Base-by-base conservation (phyloP, 345 rosid genomes). In the Turnera subulata region DNA sequence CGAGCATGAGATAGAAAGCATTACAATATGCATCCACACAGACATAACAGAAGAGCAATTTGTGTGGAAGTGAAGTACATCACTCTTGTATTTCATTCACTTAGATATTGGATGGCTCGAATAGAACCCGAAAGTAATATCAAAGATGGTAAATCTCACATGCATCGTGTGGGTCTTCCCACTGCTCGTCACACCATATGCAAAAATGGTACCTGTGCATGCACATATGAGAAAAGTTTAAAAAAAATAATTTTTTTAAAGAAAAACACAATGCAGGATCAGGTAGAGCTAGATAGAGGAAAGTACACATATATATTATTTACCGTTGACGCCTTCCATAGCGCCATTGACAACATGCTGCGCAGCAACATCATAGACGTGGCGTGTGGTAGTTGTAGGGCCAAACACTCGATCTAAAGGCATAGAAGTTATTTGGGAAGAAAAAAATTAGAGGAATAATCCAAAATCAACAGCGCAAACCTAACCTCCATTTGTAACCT, bases 121-220 rank as follows among this genome's bases (percentile, higher is more conserved):
- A 8, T 29, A 8, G 35, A 17, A 58, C 17, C n/a, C 55, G 11
- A 53, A 59, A 46, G 45, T 14, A 38, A 3, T 7, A 13, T 6
- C 35, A 40, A 11, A 48, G 25, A 67, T 55, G 65, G 35, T 52
- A 40, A 47, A 68, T 67, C 94, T 89, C 74, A 93, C 99, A 81
- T 89, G 97, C 99, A 93, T 93, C 13, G 99, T 93, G 67, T 93
- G 99, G 64, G 99, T 93, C 78, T 93, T 93, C 75, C 99, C 99
- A 64, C 99, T 93, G 84, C 99, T 93, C 57, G 99, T 93, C 73
- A 93, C 97, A 46, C 99, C 99, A 70, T 93, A 93, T 49, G 99
- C 99, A 75, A 89, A 93, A 68, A 93, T 85, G 45, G 99, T 93
- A 61, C 99, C 99, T 93, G 77, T 40, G 56, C 61, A 67, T 55